These are phyloP conservation scores for Xerocomellus intermedius DNA, from an alignment of 768 basidiomycete genomes.

Conservation along the genomic window DNA sequence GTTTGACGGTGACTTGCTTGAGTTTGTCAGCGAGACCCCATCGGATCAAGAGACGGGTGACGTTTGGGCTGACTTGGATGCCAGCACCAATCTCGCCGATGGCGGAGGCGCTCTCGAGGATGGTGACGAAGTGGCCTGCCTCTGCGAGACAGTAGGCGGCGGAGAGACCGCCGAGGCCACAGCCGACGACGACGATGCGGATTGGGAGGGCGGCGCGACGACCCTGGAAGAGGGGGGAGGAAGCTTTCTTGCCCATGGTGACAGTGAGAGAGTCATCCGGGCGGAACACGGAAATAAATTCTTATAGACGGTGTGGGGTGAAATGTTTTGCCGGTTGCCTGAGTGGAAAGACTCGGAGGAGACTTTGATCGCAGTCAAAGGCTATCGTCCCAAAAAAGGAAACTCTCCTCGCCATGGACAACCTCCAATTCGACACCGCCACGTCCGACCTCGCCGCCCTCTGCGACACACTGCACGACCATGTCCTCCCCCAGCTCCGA, in stretches of 20 bases:
- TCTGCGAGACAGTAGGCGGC: slow-evolving; percentile 45
- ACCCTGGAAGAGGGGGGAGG: slow-evolving; percentile 19
- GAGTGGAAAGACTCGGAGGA: not conserved
- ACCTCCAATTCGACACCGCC: slow-evolving; percentile 49
- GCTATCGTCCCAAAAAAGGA: not conserved
- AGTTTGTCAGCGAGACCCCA: slow-evolving; percentile 51
- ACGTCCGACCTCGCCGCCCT: slow-evolving; percentile 45
- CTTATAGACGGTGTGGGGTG: not conserved
- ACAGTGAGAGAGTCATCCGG: not conserved
- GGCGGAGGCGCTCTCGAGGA: slow-evolving; percentile 41
- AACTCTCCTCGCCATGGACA: not conserved
- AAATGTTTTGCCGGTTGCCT: not conserved
- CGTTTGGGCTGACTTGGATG: slow-evolving; percentile 46
- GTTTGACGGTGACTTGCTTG: slow-evolving; percentile 37
- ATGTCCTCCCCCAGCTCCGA: slow-evolving; percentile 58
- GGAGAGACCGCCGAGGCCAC: slow-evolving; percentile 50
- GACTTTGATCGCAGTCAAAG: no score
- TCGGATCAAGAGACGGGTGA: slow-evolving; percentile 45
- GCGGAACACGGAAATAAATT: not conserved
- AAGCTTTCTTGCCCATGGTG: not conserved
- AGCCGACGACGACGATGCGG: slow-evolving; percentile 46
- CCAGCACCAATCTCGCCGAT: slow-evolving; percentile 52
- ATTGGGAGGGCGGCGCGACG: slow-evolving; percentile 27
- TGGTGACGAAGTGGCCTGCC: slow-evolving; percentile 48
- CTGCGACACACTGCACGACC: slow-evolving; percentile 50